These are phyloP conservation scores for Phaseolus coccineus DNA, from an alignment of 331 rosid species.

Conservation along the genomic window DNA sequence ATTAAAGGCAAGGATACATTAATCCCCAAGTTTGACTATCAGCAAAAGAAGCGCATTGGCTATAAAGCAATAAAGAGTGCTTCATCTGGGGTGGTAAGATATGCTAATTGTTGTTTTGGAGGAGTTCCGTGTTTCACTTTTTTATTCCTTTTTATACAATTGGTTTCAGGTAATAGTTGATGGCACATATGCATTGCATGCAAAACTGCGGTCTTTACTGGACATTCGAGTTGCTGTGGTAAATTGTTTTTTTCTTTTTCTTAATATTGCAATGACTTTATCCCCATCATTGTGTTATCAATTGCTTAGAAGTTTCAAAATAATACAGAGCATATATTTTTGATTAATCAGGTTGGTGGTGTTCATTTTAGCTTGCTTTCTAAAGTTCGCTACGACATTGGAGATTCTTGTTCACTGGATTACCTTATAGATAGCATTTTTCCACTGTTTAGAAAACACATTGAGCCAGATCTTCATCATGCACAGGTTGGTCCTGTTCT, in stretches of 20 bases:
- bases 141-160: constrained; percentile 23
- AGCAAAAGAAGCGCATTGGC: constrained; percentile 76
- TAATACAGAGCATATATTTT: constrained; percentile 43
- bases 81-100: constrained; percentile 90
- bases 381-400: constrained; percentile 95
- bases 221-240: constrained; percentile 99
- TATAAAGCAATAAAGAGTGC: constrained; percentile 78
- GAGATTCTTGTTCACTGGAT: constrained; percentile 98
- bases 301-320: constrained; percentile 39
- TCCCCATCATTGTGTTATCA: constrained; percentile 37
- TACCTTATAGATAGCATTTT: constrained; percentile 98
- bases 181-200: constrained; percentile 96
- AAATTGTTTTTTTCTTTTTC: constrained; percentile 26
- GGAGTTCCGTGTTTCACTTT: constrained; percentile 22
- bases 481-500: constrained; percentile 84
- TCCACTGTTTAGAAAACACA: constrained; percentile 96
- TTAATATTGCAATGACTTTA: constrained; percentile 20
- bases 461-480: constrained; percentile 99
- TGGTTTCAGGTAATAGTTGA: constrained; percentile 86
- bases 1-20: constrained; percentile 75
- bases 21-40: constrained; percentile 90
- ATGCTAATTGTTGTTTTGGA: constrained; percentile 35
- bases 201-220: constrained; percentile 92
- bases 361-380: constrained; percentile 98
- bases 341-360: constrained; percentile 88